A percentile compares a stretch with the other conserved stretches of the same genome.
Conservation (phyloP, 768 basidiomycete species). For the Lentinula sp. region DNA sequence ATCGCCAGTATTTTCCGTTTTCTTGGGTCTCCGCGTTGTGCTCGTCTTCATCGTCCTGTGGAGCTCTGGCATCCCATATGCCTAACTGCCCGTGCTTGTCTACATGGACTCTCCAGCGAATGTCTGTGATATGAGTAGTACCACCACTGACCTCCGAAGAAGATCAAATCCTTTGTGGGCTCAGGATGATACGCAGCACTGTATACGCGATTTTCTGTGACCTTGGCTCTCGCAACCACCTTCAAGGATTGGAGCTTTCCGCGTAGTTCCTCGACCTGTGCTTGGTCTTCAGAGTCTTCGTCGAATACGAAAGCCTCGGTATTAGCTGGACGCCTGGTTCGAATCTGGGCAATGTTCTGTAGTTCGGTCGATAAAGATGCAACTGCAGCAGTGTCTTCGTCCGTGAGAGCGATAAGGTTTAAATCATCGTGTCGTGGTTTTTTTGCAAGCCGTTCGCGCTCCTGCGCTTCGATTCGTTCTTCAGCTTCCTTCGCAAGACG, state of each 20-base stretch:
- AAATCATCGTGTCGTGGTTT: constrained; percentile 65
- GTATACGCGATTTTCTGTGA: constrained; percentile 69
- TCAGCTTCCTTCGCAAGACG: constrained; percentile 52
- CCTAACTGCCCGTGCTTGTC: constrained; percentile 82
- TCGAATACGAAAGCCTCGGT: constrained; percentile 50
- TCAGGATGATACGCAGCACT: constrained; percentile 80
- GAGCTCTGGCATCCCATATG: constrained; percentile 81
- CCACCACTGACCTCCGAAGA: constrained; percentile 61
- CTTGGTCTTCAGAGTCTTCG: constrained; percentile 37
- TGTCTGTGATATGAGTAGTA: not conserved
- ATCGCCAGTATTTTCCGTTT: constrained; percentile 72
- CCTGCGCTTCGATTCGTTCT: constrained; percentile 53
- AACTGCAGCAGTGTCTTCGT: constrained; percentile 44
- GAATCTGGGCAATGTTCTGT: constrained; percentile 28
- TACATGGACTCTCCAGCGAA: constrained; percentile 19
- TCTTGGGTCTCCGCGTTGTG: constrained; percentile 35
- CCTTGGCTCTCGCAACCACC: constrained; percentile 75
- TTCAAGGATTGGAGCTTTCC: constrained; percentile 49
- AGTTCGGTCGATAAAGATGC: constrained; percentile 40
- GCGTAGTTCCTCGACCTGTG: constrained; percentile 47
- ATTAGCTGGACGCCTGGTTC: constrained; percentile 33
- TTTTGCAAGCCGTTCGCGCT: constrained; percentile 55
- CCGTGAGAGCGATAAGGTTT: constrained; percentile 47
- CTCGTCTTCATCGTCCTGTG: constrained; percentile 59
- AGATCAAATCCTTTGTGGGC: constrained; percentile 73